Conservation (phyloP, 139 green algal species). For the Coelastrella sp. region DNA sequence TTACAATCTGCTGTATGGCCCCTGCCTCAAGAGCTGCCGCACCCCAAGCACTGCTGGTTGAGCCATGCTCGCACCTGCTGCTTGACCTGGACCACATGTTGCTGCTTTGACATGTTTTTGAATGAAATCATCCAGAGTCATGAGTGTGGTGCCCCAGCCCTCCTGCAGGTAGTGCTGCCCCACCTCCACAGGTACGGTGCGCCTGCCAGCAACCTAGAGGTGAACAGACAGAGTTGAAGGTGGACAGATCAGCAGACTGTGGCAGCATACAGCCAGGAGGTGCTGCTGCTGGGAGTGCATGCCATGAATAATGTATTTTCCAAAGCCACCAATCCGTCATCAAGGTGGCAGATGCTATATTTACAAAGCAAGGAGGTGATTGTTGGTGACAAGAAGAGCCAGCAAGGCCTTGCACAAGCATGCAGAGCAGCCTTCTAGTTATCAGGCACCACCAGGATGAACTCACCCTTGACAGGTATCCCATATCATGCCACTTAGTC, state of each 20-base stretch:
- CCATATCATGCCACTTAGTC: slow-evolving; percentile 71
- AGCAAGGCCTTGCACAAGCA: background rate
- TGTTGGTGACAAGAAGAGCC: too few species aligned
- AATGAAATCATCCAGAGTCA: slow-evolving; percentile 88
- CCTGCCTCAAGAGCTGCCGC: too few species aligned
- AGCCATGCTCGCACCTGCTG: background rate
- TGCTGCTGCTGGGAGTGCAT: background rate
- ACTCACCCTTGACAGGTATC: slow-evolving; percentile 67
- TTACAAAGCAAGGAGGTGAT: too few species aligned
- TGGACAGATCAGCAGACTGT: background rate
- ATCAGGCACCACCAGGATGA: too few species aligned
- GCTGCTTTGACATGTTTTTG: slow-evolving; percentile 40
- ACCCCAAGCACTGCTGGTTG: background rate
- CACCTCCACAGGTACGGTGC: slow-evolving; percentile 94
- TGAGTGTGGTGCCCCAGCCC: slow-evolving; percentile 86
- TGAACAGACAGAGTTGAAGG: background rate
- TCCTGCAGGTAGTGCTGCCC: slow-evolving; percentile 86
- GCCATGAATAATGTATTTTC: too few species aligned
- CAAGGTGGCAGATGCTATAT: too few species aligned
- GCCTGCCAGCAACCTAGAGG: slow-evolving; percentile 68
- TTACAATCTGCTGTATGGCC: background rate
- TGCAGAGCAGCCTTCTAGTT: background rate
- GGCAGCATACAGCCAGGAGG: background rate
- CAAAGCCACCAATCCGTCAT: too few species aligned
- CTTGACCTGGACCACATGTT: background rate